phyloP scores from a whole-genome alignment of 352 stramenopile species.

The Globisporangium okanoganense region DNA sequence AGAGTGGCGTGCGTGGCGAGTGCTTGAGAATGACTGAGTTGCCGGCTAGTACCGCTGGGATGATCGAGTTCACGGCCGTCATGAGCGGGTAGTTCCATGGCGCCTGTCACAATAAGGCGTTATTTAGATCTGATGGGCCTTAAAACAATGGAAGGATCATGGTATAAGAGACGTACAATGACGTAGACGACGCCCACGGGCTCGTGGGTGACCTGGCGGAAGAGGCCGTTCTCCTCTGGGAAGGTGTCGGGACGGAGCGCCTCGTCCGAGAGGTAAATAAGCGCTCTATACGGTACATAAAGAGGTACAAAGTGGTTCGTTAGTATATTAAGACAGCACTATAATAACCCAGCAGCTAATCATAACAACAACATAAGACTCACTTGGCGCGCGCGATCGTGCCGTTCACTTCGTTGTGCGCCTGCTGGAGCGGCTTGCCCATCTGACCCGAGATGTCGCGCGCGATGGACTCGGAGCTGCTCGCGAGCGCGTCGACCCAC shows the following conservation, averaged over 20 bases:
- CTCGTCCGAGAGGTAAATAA: conserved; percentile 67
- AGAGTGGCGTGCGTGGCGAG: conserved; percentile 75
- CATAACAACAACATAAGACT: background rate
- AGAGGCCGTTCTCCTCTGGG: conserved; percentile 57
- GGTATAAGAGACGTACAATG: conserved; percentile 42
- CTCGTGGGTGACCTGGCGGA: conserved; percentile 78
- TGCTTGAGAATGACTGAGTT: conserved; percentile 84
- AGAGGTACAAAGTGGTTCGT: background rate
- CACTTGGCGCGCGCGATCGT: conserved; percentile 66
- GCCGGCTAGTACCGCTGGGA: conserved; percentile 73
- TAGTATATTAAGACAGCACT: background rate
- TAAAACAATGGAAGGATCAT: background rate
- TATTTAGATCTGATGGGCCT: background rate
- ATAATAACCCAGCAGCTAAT: background rate
- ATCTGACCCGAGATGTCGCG: conserved; percentile 81
- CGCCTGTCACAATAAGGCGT: conserved; percentile 24
- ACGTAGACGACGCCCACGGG: conserved; percentile 81
- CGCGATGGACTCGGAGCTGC: conserved; percentile 54
- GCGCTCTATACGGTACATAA: conserved; percentile 24
- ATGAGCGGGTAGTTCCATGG: conserved; percentile 88
- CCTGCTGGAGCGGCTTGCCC: conserved; percentile 78
- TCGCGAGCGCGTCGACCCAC: conserved; percentile 58
- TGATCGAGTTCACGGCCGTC: conserved; percentile 85
- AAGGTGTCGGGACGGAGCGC: conserved; percentile 66
- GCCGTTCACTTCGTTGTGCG: conserved; percentile 69